These are phyloP conservation scores for Nakazawaea ernobii DNA, from an alignment of 805 yeast species.

Conservation along the genomic window DNA sequence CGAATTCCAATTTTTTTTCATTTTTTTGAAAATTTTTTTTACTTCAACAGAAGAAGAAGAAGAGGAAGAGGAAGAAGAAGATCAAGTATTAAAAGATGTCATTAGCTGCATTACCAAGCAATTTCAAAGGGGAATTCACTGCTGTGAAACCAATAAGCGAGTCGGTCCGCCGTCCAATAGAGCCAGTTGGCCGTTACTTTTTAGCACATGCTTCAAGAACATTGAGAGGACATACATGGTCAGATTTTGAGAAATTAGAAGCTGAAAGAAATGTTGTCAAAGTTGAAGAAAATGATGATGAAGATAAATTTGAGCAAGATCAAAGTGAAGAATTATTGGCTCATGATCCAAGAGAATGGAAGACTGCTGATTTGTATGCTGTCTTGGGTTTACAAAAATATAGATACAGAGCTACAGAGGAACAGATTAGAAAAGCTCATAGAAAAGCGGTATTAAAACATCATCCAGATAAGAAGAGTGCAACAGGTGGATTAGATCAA, in stretches of 20 bases:
- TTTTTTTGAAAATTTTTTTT: background rate
- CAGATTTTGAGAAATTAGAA: constrained; percentile 91
- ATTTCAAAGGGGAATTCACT: constrained; percentile 46
- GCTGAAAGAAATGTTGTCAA: constrained; percentile 79
- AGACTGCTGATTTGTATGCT: constrained; percentile 90
- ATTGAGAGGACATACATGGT: constrained; percentile 96
- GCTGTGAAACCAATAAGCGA: constrained; percentile 46
- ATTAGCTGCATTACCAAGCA: constrained; percentile 50
- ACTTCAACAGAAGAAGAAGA: background rate
- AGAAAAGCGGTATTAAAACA: constrained; percentile 94
- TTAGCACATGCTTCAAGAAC: constrained; percentile 96
- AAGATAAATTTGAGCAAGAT: constrained; percentile 70
- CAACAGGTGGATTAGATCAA: constrained; percentile 78
- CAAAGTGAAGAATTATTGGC: constrained; percentile 63
- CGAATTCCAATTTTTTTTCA: constrained; percentile 1
- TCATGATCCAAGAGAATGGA: constrained; percentile 98
- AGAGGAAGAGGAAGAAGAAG: background rate
- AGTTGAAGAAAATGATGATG: constrained; percentile 57
- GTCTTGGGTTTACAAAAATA: constrained; percentile 90
- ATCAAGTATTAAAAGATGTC: constrained; percentile 24
- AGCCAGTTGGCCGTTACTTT: constrained; percentile 95
- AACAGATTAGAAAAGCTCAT: constrained; percentile 93
- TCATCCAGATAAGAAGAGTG: constrained; percentile 98
- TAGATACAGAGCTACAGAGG: constrained; percentile 87
- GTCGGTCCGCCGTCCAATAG: constrained; percentile 74